Base-by-base conservation (phyloP, 1,284 basidiomycete species). In the Puccinia hordei region DNA sequence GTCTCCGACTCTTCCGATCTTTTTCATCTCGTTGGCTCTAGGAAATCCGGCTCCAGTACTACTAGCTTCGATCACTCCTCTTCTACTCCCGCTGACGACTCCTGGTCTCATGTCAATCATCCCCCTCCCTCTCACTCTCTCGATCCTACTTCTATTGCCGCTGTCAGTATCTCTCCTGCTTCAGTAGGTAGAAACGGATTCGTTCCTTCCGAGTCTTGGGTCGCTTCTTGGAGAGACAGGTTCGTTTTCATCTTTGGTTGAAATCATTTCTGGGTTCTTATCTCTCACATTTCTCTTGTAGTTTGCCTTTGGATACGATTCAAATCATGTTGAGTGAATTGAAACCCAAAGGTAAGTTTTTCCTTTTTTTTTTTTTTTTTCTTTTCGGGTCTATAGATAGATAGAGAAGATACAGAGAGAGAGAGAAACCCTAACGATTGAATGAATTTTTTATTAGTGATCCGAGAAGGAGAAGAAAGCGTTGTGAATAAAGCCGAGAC, bases 191-290 rank as follows among this genome's bases (percentile, higher is more conserved):
- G 46, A 24, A 73, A 73, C 69, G 69, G 69, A 6, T 80, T 80
- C 49, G 46, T 80, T 12, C 77, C 77, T 0, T 63, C 68, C 33
- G 77, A 80, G 38, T 49, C 77, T 24, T 80, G 77, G 77, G 77
- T 80, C 46, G 69, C 77, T 65, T 80, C 77, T 49, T 80, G 77
- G 77, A 59, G 77, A 66, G 77, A 80, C 65, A 80, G 77, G 77
- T 80, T 12, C 22, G 77, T 55, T 41, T 27, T 8, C 30, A 30
- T 57, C 17, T 17, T 1, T 59, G 0, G 30, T 3, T 59, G 1
- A 22, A 13, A n/a, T 6, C 19, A 22, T 1, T 1, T 13, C 24
- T 49, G 10, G 0, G 46, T 19, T 69, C 8, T 27, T 51, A 15
- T 13, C 10, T 35, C 44, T 59, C 9, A 27, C 46, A 10, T 61